A percentile compares a stretch with the other conserved stretches of the same genome.
Conservation (phyloP, 2,329 filamentous ascomycete genomes). For the Lomentospora prolificans region DNA sequence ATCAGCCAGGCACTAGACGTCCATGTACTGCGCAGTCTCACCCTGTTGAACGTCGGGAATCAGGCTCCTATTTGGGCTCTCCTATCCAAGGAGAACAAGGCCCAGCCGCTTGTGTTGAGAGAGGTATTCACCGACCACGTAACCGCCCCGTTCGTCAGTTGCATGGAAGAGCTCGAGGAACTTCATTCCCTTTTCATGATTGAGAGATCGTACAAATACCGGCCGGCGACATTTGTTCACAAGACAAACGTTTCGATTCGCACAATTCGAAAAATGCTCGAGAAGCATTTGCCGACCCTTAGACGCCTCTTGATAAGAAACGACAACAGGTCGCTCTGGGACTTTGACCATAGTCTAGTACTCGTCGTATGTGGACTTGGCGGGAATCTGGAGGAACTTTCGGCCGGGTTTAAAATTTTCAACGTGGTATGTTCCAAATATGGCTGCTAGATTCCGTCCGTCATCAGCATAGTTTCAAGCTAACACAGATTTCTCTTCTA, state of each 20-base stretch:
- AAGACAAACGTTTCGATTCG: conserved; percentile 40
- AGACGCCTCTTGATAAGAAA: conserved; percentile 52
- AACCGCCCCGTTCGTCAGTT: conserved; percentile 41
- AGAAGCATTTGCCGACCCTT: conserved; percentile 45
- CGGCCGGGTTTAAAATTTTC: conserved; percentile 42
- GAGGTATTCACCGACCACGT: conserved; percentile 57
- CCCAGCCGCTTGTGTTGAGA: conserved; percentile 39
- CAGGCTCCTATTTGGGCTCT: conserved; percentile 51
- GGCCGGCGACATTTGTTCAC: conserved; percentile 42
- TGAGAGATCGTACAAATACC: conserved; percentile 40
- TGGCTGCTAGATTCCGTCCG: no score
- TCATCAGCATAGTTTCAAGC: no score
- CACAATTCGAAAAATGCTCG: conserved; percentile 49
- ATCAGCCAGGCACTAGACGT: conserved; percentile 48
- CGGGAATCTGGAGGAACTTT: conserved; percentile 42
- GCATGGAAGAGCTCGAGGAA: conserved; percentile 40
- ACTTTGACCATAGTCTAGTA: conserved; percentile 44
- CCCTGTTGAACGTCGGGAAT: conserved; percentile 53
- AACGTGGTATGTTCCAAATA: conserved; percentile 36
- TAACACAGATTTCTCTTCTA: conserved; percentile 19
- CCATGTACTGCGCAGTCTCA: conserved; percentile 43
- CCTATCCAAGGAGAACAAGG: conserved; percentile 43
- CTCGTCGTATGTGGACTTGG: conserved; percentile 43
- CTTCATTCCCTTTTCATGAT: conserved; percentile 51
- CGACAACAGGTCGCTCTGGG: conserved; percentile 41